Conservation (phyloP, 192 early-diverging fungal genomes). For the Entomortierella parvispora region DNA sequence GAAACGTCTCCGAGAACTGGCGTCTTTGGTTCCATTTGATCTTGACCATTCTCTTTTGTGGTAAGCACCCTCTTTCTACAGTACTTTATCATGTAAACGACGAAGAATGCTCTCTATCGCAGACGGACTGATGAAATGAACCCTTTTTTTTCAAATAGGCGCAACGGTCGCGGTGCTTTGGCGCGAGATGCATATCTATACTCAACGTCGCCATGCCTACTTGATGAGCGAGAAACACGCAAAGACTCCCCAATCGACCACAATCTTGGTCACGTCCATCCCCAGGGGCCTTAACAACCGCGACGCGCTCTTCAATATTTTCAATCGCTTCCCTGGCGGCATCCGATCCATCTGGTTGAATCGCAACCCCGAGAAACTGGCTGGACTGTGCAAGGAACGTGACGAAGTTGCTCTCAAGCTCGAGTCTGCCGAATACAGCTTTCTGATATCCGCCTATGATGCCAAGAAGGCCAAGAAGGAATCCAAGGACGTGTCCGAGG, state of each 20-base stretch:
- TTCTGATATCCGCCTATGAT: conserved; percentile 20
- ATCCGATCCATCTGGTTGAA: conserved; percentile 72
- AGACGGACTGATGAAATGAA: conserved; percentile 23
- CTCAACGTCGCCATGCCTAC: conserved; percentile 76
- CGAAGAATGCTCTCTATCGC: not conserved
- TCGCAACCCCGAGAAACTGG: conserved; percentile 60
- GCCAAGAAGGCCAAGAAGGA: conserved; percentile 16
- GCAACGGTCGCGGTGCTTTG: conserved; percentile 49
- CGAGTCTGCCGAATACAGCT: conserved; percentile 59
- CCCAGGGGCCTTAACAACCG: conserved; percentile 66
- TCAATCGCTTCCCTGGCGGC: conserved; percentile 75
- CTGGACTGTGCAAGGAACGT: conserved; percentile 59
- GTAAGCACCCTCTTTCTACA: conserved; percentile 51
- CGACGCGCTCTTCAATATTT: conserved; percentile 58
- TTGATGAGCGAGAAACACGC: conserved; percentile 62
- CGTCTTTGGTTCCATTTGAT: conserved; percentile 81
- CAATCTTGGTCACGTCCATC: conserved; percentile 75
- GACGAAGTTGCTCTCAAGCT: conserved; percentile 58
- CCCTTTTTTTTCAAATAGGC: conserved; percentile 25
- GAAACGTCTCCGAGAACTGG: conserved; percentile 67
- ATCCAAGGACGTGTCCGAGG: not conserved
- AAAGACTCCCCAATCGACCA: conserved; percentile 62
- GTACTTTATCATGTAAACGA: not conserved
- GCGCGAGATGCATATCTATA: conserved; percentile 68
- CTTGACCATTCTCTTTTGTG: conserved; percentile 58